A percentile compares a stretch with the other conserved stretches of the same genome.
Evolutionary conservation across 179 eudicot genomes (phyloP).

Genomic region (Corrigiola litoralis): DNA sequence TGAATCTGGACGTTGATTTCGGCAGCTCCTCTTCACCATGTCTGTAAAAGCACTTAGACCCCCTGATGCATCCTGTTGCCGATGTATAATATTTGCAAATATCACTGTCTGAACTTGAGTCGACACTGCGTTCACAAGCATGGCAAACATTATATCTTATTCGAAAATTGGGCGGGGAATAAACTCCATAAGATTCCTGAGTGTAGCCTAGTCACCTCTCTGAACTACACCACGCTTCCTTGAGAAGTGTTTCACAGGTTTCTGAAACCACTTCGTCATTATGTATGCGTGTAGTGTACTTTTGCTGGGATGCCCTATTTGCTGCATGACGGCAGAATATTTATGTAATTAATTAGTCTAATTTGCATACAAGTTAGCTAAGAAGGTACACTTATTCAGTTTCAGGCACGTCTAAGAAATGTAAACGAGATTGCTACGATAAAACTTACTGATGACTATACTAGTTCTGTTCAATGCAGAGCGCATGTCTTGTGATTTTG

Average conservation of each 20-base stretch:
- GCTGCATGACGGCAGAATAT: constrained; percentile 18
- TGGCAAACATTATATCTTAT: background rate
- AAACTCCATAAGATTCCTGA: background rate
- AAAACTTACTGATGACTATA: constrained; percentile 32
- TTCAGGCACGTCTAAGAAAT: background rate
- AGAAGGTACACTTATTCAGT: background rate
- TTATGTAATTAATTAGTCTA: background rate
- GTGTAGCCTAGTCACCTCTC: constrained; percentile 26
- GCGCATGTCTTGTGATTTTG: constrained; percentile 45
- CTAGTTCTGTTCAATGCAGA: constrained; percentile 27
- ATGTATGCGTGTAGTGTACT: constrained; percentile 22
- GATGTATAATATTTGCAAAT: constrained; percentile 34
- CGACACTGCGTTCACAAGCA: constrained; percentile 19
- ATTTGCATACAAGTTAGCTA: background rate
- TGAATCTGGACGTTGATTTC: constrained; percentile 15
- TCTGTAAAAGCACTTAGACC: constrained; percentile 31
- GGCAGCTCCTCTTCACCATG: constrained; percentile 30
- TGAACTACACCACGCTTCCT: constrained; percentile 23
- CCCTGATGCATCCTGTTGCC: constrained; percentile 34
- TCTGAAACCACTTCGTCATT: constrained; percentile 27
- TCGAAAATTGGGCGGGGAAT: background rate
- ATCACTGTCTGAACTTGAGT: constrained; percentile 24
- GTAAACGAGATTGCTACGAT: background rate
- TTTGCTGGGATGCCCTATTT: constrained; percentile 28
- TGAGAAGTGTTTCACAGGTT: constrained; percentile 22